Evolutionary conservation across 2,329 filamentous ascomycete genomes (phyloP), one percentile per base, ranked within the genome.

Genomic region (Paramyrothecium sp.): DNA sequence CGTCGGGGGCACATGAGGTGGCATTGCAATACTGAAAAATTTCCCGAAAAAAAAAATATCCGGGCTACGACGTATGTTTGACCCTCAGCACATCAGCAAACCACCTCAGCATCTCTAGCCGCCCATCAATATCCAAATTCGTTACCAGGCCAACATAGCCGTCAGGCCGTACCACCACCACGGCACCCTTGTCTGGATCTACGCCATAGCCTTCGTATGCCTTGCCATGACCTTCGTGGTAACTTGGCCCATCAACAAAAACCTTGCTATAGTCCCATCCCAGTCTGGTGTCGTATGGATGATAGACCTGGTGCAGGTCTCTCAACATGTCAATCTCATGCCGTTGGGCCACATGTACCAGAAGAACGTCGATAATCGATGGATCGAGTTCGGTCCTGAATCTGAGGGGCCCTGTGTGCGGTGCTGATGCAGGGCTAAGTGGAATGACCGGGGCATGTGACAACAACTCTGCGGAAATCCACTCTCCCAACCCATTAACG

Each of bases 121-220:
- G 56, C 33, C 51, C 60, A 20, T 56, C 52, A 33, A 74, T 71
- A 21, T 75, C 71, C 20, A 79, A 59, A 17, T 72, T 68, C 1
- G 72, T 72, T 2, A 78, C 61, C 64, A 72, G 74, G 2, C 69
- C 79, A 33, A 90, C 81, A 69, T 91, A 87, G 66, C 89, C 86
- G 73, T 91, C 89, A 2, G 89, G 89, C 52, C 89, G 71, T 2
- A 87, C 74, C 2, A 87, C 73, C 1, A 89, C 80, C 3, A 86
- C 72, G 59, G 83, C 85, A 0, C 88, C 88, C 20, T 71, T 70
- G 54, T 80, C 73, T 19, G 62, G 67, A 61, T 85, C 77, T 2
- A 91, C 75, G 0, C 86, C 88, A 57, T 86, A 88, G 3, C 77
- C 78, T 56, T 80, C 73, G 64, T 89, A 85, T 0, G 78, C 76